Percentiles rank a stretch among this genome's conserved stretches.
Evolutionary conservation across 2,329 filamentous ascomycete genomes (phyloP).

Genomic region (Diaporthe sp.): DNA sequence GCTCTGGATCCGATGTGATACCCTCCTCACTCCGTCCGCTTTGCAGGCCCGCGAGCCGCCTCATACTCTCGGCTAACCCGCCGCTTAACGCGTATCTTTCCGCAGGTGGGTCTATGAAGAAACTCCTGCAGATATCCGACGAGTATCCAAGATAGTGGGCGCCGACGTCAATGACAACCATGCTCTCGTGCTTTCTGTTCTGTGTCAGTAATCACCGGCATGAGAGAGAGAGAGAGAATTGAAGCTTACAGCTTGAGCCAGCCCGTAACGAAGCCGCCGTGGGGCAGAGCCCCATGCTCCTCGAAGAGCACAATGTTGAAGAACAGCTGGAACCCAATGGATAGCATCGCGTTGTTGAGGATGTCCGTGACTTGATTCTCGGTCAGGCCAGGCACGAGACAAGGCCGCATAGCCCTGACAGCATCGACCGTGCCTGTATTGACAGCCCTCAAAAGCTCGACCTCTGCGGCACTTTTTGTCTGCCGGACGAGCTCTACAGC

Average conservation of each 20-base stretch:
- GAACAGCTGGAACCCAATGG: slow-evolving; percentile 65
- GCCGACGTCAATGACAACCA: slow-evolving; percentile 72
- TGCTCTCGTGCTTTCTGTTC: slow-evolving; percentile 57
- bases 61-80: neutral
- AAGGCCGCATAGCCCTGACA: slow-evolving; percentile 65
- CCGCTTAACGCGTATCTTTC: neutral
- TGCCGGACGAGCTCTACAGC: slow-evolving; percentile 69
- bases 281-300: slow-evolving; percentile 62
- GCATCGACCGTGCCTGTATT: slow-evolving; percentile 73
- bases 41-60: neutral
- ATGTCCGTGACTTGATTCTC: slow-evolving; percentile 67
- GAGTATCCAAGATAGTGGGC: slow-evolving; percentile 71
- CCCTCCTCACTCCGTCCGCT: neutral
- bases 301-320: slow-evolving; percentile 74
- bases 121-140: slow-evolving; percentile 72
- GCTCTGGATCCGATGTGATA: slow-evolving; percentile 27
- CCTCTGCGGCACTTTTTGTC: slow-evolving; percentile 64
- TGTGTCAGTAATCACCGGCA: neutral
- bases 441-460: slow-evolving; percentile 68
- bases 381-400: slow-evolving; percentile 65
- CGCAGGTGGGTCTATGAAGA: slow-evolving; percentile 58
- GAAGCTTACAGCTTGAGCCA: slow-evolving; percentile 54
- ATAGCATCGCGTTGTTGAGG: slow-evolving; percentile 64
- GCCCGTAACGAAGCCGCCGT: slow-evolving; percentile 63
- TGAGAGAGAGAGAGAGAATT: no score